Percentiles rank a stretch among this genome's conserved stretches.
These are phyloP conservation scores for Pestalotiopsis sp. DNA, from an alignment of 2,329 filamentous ascomycete genomes.

Conservation along the genomic window DNA sequence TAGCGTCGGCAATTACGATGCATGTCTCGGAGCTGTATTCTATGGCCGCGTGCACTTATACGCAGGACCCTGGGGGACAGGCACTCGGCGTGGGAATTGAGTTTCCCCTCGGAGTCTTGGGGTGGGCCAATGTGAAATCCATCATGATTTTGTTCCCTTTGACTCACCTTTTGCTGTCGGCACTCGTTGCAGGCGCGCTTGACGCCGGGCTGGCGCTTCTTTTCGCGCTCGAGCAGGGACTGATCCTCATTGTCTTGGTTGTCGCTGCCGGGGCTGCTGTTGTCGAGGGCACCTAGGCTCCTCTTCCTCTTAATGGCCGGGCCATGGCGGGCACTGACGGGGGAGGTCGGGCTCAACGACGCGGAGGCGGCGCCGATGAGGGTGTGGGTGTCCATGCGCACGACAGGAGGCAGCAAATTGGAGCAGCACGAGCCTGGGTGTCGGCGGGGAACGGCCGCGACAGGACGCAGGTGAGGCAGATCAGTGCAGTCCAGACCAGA, in stretches of 20 bases:
- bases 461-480: background rate
- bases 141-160: background rate
- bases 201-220: constrained; percentile 68
- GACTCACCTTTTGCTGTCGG: constrained; percentile 79
- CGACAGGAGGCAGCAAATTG: constrained; percentile 18
- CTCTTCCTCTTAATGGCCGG: constrained; percentile 61
- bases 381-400: constrained; percentile 52
- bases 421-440: constrained; percentile 23
- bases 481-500: background rate
- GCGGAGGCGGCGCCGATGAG: constrained; percentile 48
- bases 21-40: constrained; percentile 12
- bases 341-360: constrained; percentile 59
- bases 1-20: background rate
- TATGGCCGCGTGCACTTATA: constrained; percentile 5
- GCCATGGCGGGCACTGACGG: constrained; percentile 54
- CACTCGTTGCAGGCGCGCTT: constrained; percentile 87
- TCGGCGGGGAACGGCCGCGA: constrained; percentile 21
- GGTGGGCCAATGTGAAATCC: background rate
- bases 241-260: constrained; percentile 58
- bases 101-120: background rate
- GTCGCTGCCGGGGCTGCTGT: constrained; percentile 61
- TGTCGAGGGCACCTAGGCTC: constrained; percentile 52
- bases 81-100: background rate
- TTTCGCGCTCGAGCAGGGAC: constrained; percentile 56
- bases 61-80: background rate